Evolutionary conservation across 768 basidiomycete species (phyloP).

Genomic region (Clitopilus hobsonii): DNA sequence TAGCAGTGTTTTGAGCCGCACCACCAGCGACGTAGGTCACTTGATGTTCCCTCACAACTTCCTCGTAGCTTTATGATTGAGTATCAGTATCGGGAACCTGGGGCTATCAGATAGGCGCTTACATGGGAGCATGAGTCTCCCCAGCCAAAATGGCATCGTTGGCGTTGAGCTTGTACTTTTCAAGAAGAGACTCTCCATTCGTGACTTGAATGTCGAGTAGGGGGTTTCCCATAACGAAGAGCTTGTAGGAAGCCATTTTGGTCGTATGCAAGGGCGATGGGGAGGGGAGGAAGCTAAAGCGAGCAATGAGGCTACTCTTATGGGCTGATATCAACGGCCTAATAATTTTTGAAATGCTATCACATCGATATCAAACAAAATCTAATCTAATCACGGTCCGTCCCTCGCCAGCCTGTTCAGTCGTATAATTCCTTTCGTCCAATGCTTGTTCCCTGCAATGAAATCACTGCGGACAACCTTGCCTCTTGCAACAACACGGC

Average conservation of each 20-base stretch:
- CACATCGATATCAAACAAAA: conserved; percentile 9
- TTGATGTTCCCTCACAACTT: conserved; percentile 69
- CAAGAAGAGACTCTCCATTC: conserved; percentile 76
- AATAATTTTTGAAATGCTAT: neutral
- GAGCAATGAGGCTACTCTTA: too few relatives aligned
- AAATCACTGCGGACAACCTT: conserved; percentile 60
- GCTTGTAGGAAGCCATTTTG: conserved; percentile 49
- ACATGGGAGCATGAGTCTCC: conserved; percentile 87
- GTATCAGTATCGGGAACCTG: neutral
- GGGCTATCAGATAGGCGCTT: conserved; percentile 18
- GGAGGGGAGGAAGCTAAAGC: too few relatives aligned
- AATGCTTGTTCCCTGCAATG: conserved; percentile 60
- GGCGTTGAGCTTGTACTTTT: conserved; percentile 87
- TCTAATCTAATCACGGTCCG: conserved; percentile 21
- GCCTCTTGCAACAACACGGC: conserved; percentile 36
- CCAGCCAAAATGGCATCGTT: conserved; percentile 97
- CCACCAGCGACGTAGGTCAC: conserved; percentile 95
- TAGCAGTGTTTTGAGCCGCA: conserved; percentile 94
- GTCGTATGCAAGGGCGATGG: conserved; percentile 4
- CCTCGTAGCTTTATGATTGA: conserved; percentile 67
- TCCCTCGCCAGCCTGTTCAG: conserved; percentile 26
- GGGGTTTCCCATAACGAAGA: conserved; percentile 95
- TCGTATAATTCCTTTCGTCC: conserved; percentile 38
- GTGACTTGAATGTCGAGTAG: conserved; percentile 94
- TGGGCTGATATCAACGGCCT: too few relatives aligned